phyloP scores from a whole-genome alignment of 192 early-diverging fungal species.

The Haplosporangium gracile region DNA sequence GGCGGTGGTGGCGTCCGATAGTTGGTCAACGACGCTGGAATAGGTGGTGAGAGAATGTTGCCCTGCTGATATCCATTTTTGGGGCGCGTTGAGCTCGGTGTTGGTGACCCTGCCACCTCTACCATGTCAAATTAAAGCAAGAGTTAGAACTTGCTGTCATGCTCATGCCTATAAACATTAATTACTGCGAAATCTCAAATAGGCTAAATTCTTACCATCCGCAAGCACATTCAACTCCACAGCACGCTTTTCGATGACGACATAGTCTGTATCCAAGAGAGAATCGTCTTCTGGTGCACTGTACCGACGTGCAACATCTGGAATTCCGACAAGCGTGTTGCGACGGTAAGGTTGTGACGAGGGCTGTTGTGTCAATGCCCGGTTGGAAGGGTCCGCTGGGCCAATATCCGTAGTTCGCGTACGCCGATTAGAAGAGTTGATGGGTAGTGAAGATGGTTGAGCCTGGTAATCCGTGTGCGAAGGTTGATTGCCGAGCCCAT shows the following conservation, averaged over 20 bases:
- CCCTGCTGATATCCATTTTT: conserved; percentile 19
- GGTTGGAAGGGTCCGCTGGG: conserved; percentile 11
- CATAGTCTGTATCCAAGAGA: conserved; percentile 76
- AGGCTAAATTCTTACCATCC: conserved; percentile 64
- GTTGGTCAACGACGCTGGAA: conserved; percentile 43
- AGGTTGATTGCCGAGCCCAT: conserved; percentile 6
- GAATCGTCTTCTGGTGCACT: conserved; percentile 64
- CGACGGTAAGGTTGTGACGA: conserved; percentile 46
- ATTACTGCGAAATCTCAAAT: not conserved
- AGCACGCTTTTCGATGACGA: conserved; percentile 77
- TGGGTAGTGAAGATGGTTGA: conserved; percentile 22
- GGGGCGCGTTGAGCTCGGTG: conserved; percentile 4
- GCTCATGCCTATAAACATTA: not conserved
- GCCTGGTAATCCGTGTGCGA: conserved; percentile 21
- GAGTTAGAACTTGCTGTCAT: not conserved
- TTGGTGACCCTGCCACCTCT: conserved; percentile 54
- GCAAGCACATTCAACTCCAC: conserved; percentile 84
- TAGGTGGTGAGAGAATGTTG: conserved; percentile 46
- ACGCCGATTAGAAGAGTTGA: conserved; percentile 19
- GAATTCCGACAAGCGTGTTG: conserved; percentile 33
- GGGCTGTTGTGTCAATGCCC: conserved; percentile 25
- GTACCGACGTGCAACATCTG: conserved; percentile 42
- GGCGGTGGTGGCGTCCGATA: conserved; percentile 45
- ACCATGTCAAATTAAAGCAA: not conserved
- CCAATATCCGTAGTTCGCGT: conserved; percentile 27